These are phyloP conservation scores for Niebla homalea DNA, from an alignment of 495 filamentous ascomycete species.

Conservation along the genomic window DNA sequence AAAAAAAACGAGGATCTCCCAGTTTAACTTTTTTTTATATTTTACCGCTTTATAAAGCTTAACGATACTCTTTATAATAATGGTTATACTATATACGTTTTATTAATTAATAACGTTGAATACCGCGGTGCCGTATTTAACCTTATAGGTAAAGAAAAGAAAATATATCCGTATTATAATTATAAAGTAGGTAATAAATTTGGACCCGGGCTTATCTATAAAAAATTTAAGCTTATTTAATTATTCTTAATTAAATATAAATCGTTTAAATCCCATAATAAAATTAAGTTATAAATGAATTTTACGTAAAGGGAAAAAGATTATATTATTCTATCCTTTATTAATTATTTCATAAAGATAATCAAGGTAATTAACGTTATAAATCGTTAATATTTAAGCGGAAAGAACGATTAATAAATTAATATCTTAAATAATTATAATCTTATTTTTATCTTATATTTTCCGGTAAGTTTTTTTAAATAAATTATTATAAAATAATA, in stretches of 20 bases:
- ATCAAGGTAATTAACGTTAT: slow-evolving; percentile 18
- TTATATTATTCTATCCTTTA: slow-evolving; percentile 25
- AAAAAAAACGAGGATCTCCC: slow-evolving; percentile 30
- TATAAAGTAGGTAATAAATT: slow-evolving; percentile 21
- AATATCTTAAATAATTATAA: slow-evolving; percentile 26
- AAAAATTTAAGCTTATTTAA: slow-evolving; percentile 25
- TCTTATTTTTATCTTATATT: slow-evolving; percentile 20
- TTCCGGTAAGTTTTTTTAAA: too few relatives aligned
- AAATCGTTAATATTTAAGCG: slow-evolving; percentile 18
- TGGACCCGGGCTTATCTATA: slow-evolving; percentile 17
- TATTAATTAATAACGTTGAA: slow-evolving; percentile 26
- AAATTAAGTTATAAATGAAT: slow-evolving; percentile 19
- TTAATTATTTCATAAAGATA: slow-evolving; percentile 27
- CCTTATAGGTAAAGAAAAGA: slow-evolving; percentile 27
- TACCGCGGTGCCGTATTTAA: slow-evolving; percentile 23
- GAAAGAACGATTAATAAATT: slow-evolving; percentile 23
- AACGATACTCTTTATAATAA: slow-evolving; percentile 25
- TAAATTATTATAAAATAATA: too few relatives aligned
- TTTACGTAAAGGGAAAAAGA: not conserved
- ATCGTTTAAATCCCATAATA: slow-evolving; percentile 22
- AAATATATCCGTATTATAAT: slow-evolving; percentile 29
- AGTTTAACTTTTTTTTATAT: slow-evolving; percentile 27
- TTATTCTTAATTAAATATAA: slow-evolving; percentile 26
- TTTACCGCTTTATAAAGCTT: slow-evolving; percentile 23
- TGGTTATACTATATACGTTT: slow-evolving; percentile 28